phyloP scores from a whole-genome alignment of 345 rosid genomes.

The Erucastrum elatum region DNA sequence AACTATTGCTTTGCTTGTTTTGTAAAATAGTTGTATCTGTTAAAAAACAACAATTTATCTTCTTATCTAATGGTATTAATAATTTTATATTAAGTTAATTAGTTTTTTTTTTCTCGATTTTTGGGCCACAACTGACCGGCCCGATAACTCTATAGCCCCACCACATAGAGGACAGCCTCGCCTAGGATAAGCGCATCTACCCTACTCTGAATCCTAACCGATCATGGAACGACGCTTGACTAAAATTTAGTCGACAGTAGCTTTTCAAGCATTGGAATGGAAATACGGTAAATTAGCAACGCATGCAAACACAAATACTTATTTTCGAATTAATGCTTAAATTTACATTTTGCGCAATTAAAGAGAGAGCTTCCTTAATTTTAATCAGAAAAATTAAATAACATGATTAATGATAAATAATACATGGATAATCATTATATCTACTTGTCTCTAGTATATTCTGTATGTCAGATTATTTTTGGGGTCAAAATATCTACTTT shows the following conservation, averaged over 20 bases:
- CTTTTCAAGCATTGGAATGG: background rate
- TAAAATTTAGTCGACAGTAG: background rate
- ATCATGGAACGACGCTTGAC: background rate
- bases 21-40: no score
- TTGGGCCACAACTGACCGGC: no score
- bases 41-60: no score
- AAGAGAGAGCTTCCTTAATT: background rate
- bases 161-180: no score
- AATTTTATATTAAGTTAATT: no score
- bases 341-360: background rate
- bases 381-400: background rate
- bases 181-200: no score
- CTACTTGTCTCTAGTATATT: background rate
- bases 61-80: no score
- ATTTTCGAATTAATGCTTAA: background rate
- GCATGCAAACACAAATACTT: background rate
- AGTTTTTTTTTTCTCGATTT: no score
- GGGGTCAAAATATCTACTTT: no score
- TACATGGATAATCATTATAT: background rate
- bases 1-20: no score
- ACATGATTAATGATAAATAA: background rate
- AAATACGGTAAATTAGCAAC: background rate
- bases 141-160: no score
- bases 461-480: background rate
- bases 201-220: conserved; percentile 20